Percentiles rank a stretch among this genome's conserved stretches.
phyloP scores from a whole-genome alignment of 2,329 filamentous ascomycete genomes.

The Blastomyces emzantsi region DNA sequence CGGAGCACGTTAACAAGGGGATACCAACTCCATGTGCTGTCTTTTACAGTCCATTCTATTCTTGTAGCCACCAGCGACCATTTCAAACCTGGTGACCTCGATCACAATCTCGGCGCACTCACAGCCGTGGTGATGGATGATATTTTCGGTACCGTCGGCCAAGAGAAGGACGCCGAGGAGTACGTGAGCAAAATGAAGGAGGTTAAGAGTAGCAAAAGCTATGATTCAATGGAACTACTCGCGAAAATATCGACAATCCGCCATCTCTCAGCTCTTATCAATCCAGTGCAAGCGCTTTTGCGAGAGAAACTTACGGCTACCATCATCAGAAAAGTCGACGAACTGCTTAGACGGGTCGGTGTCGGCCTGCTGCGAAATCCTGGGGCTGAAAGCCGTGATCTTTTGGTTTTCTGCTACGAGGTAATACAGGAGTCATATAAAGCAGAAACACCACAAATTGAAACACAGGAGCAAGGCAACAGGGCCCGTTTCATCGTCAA shows the following conservation, averaged over 20 bases:
- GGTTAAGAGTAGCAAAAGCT: slow-evolving; percentile 95
- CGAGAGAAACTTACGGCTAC: slow-evolving; percentile 75
- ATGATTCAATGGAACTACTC: slow-evolving; percentile 91
- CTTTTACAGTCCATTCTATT: slow-evolving; percentile 89
- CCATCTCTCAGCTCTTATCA: slow-evolving; percentile 64
- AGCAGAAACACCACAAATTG: slow-evolving; percentile 36
- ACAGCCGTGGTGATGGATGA: slow-evolving; percentile 91
- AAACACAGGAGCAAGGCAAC: slow-evolving; percentile 32
- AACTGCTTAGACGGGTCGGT: slow-evolving; percentile 72
- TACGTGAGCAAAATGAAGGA: slow-evolving; percentile 96
- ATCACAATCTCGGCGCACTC: slow-evolving; percentile 74
- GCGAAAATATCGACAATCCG: slow-evolving; percentile 70
- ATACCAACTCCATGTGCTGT: slow-evolving; percentile 90
- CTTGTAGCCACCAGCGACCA: slow-evolving; percentile 64
- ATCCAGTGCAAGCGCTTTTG: slow-evolving; percentile 68
- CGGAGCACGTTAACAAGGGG: slow-evolving; percentile 72
- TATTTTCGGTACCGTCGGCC: slow-evolving; percentile 82
- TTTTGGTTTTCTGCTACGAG: slow-evolving; percentile 92
- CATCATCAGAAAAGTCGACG: slow-evolving; percentile 82
- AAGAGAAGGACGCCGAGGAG: slow-evolving; percentile 95
- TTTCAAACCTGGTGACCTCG: slow-evolving; percentile 71
- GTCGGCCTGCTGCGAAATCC: slow-evolving; percentile 76
- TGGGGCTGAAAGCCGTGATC: slow-evolving; percentile 66
- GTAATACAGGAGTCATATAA: slow-evolving; percentile 80
- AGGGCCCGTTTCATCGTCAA: slow-evolving; percentile 67